Conservation (phyloP, 1,284 basidiomycete species). For the Kwoniella shivajii region DNA sequence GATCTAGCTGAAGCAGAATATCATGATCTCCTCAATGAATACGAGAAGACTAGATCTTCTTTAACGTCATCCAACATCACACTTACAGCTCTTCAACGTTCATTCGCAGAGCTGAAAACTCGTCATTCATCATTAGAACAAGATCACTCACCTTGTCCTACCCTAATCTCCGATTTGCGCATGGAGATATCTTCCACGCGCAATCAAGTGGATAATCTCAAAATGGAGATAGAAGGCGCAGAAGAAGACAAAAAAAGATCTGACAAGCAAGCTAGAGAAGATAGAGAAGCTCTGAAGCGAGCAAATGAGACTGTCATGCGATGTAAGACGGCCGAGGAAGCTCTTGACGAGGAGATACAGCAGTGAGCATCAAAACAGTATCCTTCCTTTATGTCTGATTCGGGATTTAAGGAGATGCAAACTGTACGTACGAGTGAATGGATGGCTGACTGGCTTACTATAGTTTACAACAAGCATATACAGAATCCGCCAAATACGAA, state of each 20-base stretch:
- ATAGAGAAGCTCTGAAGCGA: slow-evolving; percentile 30
- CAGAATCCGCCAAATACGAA: slow-evolving; percentile 22
- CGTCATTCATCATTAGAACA: slow-evolving; percentile 10
- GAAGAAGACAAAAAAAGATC: slow-evolving; percentile 14
- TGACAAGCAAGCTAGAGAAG: slow-evolving; percentile 18
- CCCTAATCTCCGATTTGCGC: neutral
- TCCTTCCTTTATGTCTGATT: slow-evolving; percentile 4
- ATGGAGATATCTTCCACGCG: neutral
- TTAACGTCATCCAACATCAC: slow-evolving; percentile 5
- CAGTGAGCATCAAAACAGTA: too few relatives aligned
- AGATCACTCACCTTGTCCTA: slow-evolving; percentile 23
- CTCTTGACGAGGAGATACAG: slow-evolving; percentile 41
- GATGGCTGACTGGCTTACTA: too few relatives aligned
- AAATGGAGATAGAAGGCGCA: slow-evolving; percentile 10
- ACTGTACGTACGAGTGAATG: too few relatives aligned
- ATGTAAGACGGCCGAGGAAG: slow-evolving; percentile 33
- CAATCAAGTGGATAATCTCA: slow-evolving; percentile 10
- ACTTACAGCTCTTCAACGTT: slow-evolving; percentile 15
- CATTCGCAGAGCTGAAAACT: slow-evolving; percentile 13
- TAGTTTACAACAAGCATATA: slow-evolving; percentile 29
- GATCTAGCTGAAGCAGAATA: slow-evolving; percentile 1
- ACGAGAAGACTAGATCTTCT: neutral
- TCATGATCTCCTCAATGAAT: slow-evolving; percentile 11
- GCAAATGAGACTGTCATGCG: slow-evolving; percentile 32
- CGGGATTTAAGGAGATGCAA: too few relatives aligned